phyloP scores from a whole-genome alignment of 2,329 filamentous ascomycete genomes.

The Ophiocordyceps camponoti-rufipedis region DNA sequence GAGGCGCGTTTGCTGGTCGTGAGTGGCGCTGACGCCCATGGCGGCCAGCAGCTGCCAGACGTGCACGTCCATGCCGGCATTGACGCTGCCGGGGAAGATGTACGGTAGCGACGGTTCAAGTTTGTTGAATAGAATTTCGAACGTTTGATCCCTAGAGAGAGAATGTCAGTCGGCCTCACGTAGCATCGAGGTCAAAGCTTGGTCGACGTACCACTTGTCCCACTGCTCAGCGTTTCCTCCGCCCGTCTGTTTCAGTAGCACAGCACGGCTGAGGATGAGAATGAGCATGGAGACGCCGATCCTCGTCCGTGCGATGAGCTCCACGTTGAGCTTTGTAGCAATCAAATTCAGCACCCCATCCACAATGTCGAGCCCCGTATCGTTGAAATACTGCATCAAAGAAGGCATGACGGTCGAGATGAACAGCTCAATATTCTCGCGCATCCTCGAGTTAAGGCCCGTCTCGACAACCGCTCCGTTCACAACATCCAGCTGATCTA shows the following conservation, averaged over 20 bases:
- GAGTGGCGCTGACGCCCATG: slow-evolving; percentile 81
- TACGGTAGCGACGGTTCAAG: slow-evolving; percentile 69
- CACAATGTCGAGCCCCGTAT: slow-evolving; percentile 79
- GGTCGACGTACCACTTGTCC: slow-evolving; percentile 51
- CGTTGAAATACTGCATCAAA: slow-evolving; percentile 76
- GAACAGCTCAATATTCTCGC: slow-evolving; percentile 88
- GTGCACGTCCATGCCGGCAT: slow-evolving; percentile 81
- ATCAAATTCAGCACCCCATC: slow-evolving; percentile 78
- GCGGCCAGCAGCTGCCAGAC: slow-evolving; percentile 97
- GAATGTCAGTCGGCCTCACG: slow-evolving; percentile 11
- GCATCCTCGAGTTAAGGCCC: slow-evolving; percentile 51
- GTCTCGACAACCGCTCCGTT: slow-evolving; percentile 64
- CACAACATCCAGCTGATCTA: slow-evolving; percentile 84
- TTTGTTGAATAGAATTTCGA: slow-evolving; percentile 72
- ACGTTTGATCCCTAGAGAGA: slow-evolving; percentile 45
- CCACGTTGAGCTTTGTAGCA: slow-evolving; percentile 65
- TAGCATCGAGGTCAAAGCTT: background rate
- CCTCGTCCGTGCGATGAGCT: slow-evolving; percentile 68
- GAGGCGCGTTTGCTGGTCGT: slow-evolving; percentile 85
- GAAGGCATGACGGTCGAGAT: slow-evolving; percentile 75
- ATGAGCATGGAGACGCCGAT: slow-evolving; percentile 82
- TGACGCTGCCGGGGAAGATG: slow-evolving; percentile 84
- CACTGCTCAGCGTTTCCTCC: slow-evolving; percentile 53
- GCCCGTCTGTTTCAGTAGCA: slow-evolving; percentile 73
- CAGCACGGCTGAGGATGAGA: slow-evolving; percentile 83